Evolutionary conservation across 1,139 yeast species (phyloP), one percentile per base, ranked within the genome.

Genomic region (Hanseniaspora uvarum): DNA sequence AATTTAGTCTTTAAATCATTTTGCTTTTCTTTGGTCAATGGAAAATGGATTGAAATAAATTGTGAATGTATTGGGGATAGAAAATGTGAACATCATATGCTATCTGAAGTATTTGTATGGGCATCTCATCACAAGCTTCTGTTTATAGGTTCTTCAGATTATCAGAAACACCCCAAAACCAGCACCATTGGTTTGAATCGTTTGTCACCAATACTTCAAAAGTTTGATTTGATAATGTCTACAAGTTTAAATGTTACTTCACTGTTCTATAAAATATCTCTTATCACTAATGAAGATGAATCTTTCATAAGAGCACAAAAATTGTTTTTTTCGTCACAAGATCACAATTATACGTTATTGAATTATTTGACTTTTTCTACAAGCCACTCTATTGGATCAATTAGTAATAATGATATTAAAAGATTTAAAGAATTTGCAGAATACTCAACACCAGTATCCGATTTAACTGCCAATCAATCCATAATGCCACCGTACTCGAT

Each of bases 401-500:
- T 50, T 23, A 28, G 18, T 5, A 50, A 50, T 19, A 7, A 39
- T 24, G 51, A 46, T 33, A 41, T 53, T 8, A 53, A 44, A 39
- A 53, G 70, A 55, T 84, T 83, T 63, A 82, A 77, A 56, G 86
- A 79, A 37, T 84, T 84, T 62, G 82, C 85, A n/a, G 80, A 81
- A 60, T 83, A 83, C 64, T 80, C 83, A 30, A 86, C 88, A 0
- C 89, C 89, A 1, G 78, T 79, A 37, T 71, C 80, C 7, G 80
- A 79, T 56, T 76, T 81, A 59, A 79, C 85, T 21, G 78, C 84
- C 2, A 79, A 81, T 41, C 72, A 81, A 52, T 78, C 87, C 0
- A 81, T 81, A 0, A 81, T 83, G 59, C 87, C 89, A 0, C 80
- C 86, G 0, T 79, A 82, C 55, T 89, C 94, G 0, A 80, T 83